These are phyloP conservation scores for Isatis lusitanica DNA, from an alignment of 441 rosid species.

Conservation along the genomic window DNA sequence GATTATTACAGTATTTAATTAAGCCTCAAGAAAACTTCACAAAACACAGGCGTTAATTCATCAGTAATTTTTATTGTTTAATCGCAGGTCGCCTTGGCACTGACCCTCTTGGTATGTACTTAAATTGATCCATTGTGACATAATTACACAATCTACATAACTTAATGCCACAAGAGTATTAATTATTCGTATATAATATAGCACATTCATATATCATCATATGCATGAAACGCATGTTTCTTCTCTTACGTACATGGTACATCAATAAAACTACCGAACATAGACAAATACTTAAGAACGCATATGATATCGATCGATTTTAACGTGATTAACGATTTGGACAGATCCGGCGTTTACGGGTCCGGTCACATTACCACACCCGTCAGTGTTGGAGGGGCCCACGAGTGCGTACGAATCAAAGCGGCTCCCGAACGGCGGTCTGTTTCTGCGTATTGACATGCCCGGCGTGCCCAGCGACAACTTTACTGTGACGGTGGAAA, in stretches of 20 bases:
- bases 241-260: neutral
- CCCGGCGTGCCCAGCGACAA: constrained; percentile 22
- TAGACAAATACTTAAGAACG: too few species aligned
- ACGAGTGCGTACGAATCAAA: constrained; percentile 18
- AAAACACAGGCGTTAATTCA: neutral
- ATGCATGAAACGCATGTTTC: neutral
- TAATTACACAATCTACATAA: neutral
- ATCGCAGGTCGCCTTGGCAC: constrained; percentile 20
- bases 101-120: constrained; percentile 28
- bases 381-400: constrained; percentile 29
- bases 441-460: constrained; percentile 33
- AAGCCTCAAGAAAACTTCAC: neutral
- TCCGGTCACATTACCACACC: constrained; percentile 4
- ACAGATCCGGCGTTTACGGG: constrained; percentile 29
- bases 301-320: neutral
- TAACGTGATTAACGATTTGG: neutral
- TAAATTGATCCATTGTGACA: neutral
- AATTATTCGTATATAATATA: neutral
- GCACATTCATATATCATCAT: too few species aligned
- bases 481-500: neutral
- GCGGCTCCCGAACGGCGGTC: constrained; percentile 21
- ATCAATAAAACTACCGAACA: neutral
- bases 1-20: neutral
- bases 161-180: neutral
- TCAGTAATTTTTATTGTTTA: neutral